Conservation (phyloP, 352 stramenopile species). For the Elongisporangium anandrum region DNA sequence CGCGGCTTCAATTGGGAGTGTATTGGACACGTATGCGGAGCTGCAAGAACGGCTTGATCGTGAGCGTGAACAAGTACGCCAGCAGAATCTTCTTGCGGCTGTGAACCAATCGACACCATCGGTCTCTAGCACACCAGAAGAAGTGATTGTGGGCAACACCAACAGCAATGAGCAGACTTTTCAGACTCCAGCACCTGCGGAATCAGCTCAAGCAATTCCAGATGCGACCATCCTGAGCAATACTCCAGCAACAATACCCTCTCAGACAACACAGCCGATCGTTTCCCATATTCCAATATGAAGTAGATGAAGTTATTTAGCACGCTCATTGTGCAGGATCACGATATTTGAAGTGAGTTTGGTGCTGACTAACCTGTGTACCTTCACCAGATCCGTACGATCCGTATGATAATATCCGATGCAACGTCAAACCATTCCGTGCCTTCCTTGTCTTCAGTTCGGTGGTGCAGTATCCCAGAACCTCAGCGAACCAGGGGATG, state of each 20-base stretch:
- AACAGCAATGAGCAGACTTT: too few species aligned
- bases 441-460: background rate
- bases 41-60: constrained; percentile 31
- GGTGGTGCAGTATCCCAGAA: too few species aligned
- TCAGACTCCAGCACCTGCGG: too few species aligned
- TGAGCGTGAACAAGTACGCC: constrained; percentile 1
- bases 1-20: constrained; percentile 22
- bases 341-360: background rate
- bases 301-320: background rate
- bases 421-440: background rate
- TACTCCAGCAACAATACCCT: background rate
- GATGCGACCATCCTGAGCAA: background rate
- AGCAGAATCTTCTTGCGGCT: background rate
- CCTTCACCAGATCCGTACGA: background rate
- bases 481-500: too few species aligned
- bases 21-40: constrained; percentile 31
- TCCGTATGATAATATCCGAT: background rate
- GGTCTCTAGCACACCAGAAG: background rate
- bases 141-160: background rate
- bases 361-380: background rate
- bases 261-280: background rate
- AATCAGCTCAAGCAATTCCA: background rate
- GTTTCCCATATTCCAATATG: background rate
- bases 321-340: background rate
- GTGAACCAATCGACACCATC: background rate